Conservation (phyloP, 2,329 filamentous ascomycete genomes). For the Byssochlamys sp. region DNA sequence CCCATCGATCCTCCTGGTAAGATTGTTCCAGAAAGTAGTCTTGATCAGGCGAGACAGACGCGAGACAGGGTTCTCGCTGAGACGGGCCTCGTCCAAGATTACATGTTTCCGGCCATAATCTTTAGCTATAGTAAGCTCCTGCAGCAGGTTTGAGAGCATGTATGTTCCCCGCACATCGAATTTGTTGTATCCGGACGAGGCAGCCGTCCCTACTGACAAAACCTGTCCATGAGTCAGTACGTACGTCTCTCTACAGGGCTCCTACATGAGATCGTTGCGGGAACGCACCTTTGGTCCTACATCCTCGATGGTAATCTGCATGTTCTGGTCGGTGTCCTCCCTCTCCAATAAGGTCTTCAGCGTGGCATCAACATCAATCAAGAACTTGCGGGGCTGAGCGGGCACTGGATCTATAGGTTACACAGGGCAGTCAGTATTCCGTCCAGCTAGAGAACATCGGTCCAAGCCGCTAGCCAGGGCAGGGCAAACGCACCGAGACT, state of each 20-base stretch:
- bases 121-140: constrained; percentile 86
- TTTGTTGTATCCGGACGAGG: constrained; percentile 73
- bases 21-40: constrained; percentile 82
- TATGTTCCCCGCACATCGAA: constrained; percentile 93
- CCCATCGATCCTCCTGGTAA: constrained; percentile 83
- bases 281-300: constrained; percentile 68
- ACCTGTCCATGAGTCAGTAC: constrained; percentile 46
- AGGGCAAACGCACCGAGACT: constrained; percentile 33
- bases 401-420: constrained; percentile 58
- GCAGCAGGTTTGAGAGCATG: constrained; percentile 90
- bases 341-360: constrained; percentile 67
- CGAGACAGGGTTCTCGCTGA: constrained; percentile 92
- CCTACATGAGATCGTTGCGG: not conserved
- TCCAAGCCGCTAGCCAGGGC: not conserved
- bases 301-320: constrained; percentile 97
- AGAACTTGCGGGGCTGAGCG: constrained; percentile 63
- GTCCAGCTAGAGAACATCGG: not conserved
- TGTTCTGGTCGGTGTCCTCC: constrained; percentile 88
- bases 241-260: not conserved
- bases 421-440: constrained; percentile 4
- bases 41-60: constrained; percentile 77
- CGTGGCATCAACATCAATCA: constrained; percentile 77
- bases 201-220: constrained; percentile 71
- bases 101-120: constrained; percentile 83
- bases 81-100: constrained; percentile 76